Evolutionary conservation across 345 rosid genomes (phyloP).

Genomic region (Populus tremula): DNA sequence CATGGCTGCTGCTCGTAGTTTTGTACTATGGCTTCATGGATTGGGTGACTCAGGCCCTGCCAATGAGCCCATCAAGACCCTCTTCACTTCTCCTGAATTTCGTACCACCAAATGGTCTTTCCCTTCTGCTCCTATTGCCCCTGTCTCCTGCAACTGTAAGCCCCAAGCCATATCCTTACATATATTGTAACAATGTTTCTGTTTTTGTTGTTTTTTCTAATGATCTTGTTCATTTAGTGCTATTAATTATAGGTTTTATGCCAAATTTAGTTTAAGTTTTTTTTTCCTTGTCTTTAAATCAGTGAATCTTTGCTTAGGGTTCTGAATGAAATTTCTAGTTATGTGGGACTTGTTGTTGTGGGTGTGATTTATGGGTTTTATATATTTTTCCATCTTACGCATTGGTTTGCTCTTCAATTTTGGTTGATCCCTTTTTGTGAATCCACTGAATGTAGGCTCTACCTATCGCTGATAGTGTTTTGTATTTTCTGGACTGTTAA

Average conservation of each 20-base stretch:
- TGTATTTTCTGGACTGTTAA: not conserved
- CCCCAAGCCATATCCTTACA: not conserved
- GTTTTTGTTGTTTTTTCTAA: not conserved
- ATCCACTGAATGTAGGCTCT: not conserved
- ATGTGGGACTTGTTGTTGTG: not conserved
- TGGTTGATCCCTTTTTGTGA: not conserved
- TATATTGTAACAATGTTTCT: not conserved
- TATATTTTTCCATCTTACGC: too few relatives aligned
- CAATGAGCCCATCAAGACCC: constrained; percentile 71
- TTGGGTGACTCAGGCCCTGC: constrained; percentile 88
- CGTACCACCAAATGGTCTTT: constrained; percentile 66
- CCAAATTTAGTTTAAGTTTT: not conserved
- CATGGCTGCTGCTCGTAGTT: constrained; percentile 49
- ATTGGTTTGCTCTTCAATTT: not conserved
- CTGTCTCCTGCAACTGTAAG: constrained; percentile 77
- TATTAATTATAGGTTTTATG: too few relatives aligned
- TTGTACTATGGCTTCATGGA: constrained; percentile 84
- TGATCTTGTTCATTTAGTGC: not conserved
- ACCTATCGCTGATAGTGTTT: not conserved
- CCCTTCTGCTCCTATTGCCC: constrained; percentile 71
- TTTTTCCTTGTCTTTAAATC: too few relatives aligned
- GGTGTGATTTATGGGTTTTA: too few relatives aligned
- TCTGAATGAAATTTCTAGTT: not conserved
- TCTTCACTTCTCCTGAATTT: constrained; percentile 62
- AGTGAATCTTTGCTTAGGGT: not conserved